These are phyloP conservation scores for Samsoniella hepiali DNA, from an alignment of 2,329 filamentous ascomycete genomes.

Conservation along the genomic window DNA sequence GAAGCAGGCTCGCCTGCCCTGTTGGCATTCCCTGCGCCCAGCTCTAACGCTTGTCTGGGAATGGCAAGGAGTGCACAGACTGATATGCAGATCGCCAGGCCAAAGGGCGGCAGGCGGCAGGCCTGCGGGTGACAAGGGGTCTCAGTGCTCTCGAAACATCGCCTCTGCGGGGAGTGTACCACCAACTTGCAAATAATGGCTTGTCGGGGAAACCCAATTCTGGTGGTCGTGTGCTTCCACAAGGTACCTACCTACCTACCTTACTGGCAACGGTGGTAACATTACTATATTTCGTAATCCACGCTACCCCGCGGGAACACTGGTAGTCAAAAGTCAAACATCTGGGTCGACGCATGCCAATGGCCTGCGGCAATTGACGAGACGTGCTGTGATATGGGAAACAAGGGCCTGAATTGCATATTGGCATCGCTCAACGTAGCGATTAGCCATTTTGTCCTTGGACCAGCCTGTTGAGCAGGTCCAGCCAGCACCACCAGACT, in stretches of 20 bases:
- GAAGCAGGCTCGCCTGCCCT: not conserved
- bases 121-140: not conserved
- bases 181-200: not conserved
- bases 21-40: not conserved
- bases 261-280: too few relatives aligned
- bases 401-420: not conserved
- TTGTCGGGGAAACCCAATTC: not conserved
- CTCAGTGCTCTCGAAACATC: too few relatives aligned
- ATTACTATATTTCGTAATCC: not conserved
- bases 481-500: not conserved
- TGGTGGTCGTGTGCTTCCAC: slow-evolving; percentile 1
- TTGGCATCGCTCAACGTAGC: not conserved
- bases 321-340: not conserved
- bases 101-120: not conserved
- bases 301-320: not conserved
- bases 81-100: slow-evolving; percentile 2
- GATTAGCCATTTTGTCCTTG: not conserved
- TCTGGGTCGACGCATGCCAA: not conserved
- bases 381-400: not conserved
- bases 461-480: not conserved
- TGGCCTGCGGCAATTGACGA: not conserved
- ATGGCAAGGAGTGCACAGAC: slow-evolving; percentile 4
- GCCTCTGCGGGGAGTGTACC: too few relatives aligned
- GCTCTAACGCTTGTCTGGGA: slow-evolving; percentile 5
- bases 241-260: not conserved